Percentiles rank a stretch among this genome's conserved stretches.
Evolutionary conservation across 2,329 filamentous ascomycete genomes (phyloP).

Genomic region (Tolypocladium paradoxum): DNA sequence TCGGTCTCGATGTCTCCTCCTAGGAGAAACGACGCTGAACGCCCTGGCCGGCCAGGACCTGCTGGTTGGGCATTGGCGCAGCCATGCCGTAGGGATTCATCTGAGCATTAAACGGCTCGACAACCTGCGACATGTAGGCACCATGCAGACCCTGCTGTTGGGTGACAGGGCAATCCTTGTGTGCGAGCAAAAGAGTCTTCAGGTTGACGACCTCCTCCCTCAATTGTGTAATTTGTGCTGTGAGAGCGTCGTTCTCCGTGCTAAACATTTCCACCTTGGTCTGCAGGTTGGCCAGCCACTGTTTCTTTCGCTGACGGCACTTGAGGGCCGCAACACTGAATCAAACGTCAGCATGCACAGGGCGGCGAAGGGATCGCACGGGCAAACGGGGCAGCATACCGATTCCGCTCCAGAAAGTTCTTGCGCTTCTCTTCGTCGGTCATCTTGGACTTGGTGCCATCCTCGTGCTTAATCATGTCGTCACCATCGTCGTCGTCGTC

Average conservation of each 20-base stretch:
- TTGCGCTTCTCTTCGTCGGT: constrained; percentile 97
- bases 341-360: constrained; percentile 1
- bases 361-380: not conserved
- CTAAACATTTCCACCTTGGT: constrained; percentile 89
- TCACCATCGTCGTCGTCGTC: constrained; percentile 44
- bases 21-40: constrained; percentile 49
- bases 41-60: constrained; percentile 44
- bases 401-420: constrained; percentile 93
- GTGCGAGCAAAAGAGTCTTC: constrained; percentile 82
- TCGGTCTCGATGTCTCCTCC: constrained; percentile 10
- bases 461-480: constrained; percentile 37
- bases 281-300: constrained; percentile 93
- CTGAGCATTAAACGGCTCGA: constrained; percentile 43
- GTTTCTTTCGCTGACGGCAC: constrained; percentile 96
- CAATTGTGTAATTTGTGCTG: constrained; percentile 70
- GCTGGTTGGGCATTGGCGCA: constrained; percentile 38
- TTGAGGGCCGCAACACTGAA: constrained; percentile 86
- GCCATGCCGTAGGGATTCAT: constrained; percentile 52
- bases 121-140: constrained; percentile 44
- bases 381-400: constrained; percentile 44
- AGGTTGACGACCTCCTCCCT: constrained; percentile 91
- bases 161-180: constrained; percentile 92
- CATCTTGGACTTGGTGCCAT: constrained; percentile 66
- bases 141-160: constrained; percentile 63
- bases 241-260: constrained; percentile 80